phyloP scores from a whole-genome alignment of 805 yeast genomes.

The Candida odintsovae region DNA sequence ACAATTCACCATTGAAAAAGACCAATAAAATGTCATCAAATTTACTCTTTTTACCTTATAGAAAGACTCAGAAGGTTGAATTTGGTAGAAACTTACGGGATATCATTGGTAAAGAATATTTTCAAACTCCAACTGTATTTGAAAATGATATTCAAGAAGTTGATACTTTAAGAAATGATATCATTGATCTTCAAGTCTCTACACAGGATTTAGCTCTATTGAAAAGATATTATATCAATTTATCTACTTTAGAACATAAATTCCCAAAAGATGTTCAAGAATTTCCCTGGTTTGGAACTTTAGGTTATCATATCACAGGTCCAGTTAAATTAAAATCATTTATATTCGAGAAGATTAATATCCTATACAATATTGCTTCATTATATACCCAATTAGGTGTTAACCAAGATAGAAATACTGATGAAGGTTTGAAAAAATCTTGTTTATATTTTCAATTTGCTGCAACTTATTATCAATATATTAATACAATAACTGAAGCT shows the following conservation, averaged over 20 bases:
- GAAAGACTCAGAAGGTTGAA: slow-evolving; percentile 38
- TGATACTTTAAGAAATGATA: slow-evolving; percentile 37
- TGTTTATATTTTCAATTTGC: slow-evolving; percentile 63
- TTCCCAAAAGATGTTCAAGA: slow-evolving; percentile 58
- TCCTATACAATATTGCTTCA: slow-evolving; percentile 66
- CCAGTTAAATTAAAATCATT: slow-evolving; percentile 44
- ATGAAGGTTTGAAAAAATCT: slow-evolving; percentile 54
- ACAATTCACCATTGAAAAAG: no score
- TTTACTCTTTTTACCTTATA: slow-evolving; percentile 44
- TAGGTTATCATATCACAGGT: slow-evolving; percentile 49
- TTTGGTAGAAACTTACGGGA: slow-evolving; percentile 34
- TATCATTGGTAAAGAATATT: slow-evolving; percentile 43
- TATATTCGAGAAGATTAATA: slow-evolving; percentile 53
- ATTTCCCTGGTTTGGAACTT: slow-evolving; percentile 70
- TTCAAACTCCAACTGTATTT: slow-evolving; percentile 38
- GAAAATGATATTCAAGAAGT: slow-evolving; percentile 37
- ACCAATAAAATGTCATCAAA: slow-evolving; percentile 25
- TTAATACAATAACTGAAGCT: slow-evolving; percentile 47
- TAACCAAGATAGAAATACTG: slow-evolving; percentile 34
- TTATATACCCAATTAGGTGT: slow-evolving; percentile 53
- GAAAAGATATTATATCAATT: slow-evolving; percentile 40
- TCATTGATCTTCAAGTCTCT: slow-evolving; percentile 31
- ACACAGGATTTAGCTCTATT: slow-evolving; percentile 32
- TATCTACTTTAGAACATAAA: slow-evolving; percentile 41
- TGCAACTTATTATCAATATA: slow-evolving; percentile 66